Conservation (phyloP, 306 rosid species). For the Purshia tridentata region DNA sequence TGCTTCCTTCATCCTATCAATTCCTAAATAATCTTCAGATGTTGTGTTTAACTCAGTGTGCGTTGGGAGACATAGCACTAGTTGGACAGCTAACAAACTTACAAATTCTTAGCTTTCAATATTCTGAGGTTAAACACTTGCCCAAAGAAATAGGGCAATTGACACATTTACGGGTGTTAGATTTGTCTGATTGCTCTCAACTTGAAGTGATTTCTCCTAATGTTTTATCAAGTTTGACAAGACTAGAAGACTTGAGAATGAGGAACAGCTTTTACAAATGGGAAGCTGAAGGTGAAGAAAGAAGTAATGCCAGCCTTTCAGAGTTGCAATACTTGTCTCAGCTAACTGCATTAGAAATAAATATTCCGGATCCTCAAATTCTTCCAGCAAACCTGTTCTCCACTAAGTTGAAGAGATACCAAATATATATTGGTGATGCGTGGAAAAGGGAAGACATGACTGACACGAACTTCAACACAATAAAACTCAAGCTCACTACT, state of each 20-base stretch:
- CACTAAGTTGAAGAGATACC: slow-evolving; percentile 19
- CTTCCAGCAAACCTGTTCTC: slow-evolving; percentile 28
- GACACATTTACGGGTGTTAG: slow-evolving; percentile 33
- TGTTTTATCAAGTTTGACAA: slow-evolving; percentile 30
- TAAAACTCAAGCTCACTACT: slow-evolving; percentile 27
- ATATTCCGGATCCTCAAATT: slow-evolving; percentile 9
- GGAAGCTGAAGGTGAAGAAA: slow-evolving; percentile 1
- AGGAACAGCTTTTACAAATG: slow-evolving; percentile 33
- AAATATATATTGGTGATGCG: slow-evolving; percentile 37
- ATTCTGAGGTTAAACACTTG: slow-evolving; percentile 26
- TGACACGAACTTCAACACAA: not conserved
- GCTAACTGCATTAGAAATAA: slow-evolving; percentile 28
- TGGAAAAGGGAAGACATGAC: not conserved
- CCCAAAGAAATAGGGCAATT: slow-evolving; percentile 34
- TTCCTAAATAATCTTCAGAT: slow-evolving; percentile 24
- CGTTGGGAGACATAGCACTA: slow-evolving; percentile 12
- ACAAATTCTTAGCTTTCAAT: slow-evolving; percentile 38
- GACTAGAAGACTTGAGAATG: slow-evolving; percentile 43
- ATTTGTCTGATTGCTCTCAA: slow-evolving; percentile 33
- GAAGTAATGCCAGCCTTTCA: slow-evolving; percentile 20
- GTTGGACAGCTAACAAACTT: slow-evolving; percentile 36
- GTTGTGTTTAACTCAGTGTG: slow-evolving; percentile 1
- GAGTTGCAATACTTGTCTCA: slow-evolving; percentile 33
- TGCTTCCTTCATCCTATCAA: slow-evolving; percentile 23
- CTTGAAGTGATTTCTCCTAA: slow-evolving; percentile 33